Conservation (phyloP, 2,329 filamentous ascomycete genomes). For the Madurella fahalii region DNA sequence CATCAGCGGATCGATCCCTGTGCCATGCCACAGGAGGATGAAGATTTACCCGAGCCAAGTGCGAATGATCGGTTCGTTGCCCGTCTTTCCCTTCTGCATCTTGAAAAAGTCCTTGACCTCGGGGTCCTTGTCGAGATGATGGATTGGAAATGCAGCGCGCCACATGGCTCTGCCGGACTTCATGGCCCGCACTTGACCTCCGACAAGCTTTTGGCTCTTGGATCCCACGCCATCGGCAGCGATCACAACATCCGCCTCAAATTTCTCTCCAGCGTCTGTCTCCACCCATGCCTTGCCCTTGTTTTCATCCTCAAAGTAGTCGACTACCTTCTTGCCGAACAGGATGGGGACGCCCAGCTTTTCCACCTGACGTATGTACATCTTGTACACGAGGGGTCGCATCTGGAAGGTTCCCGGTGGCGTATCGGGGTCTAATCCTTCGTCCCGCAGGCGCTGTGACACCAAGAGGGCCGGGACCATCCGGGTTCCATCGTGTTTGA, state of each 20-base stretch:
- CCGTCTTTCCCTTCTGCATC: constrained; percentile 36
- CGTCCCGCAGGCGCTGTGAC: constrained; percentile 42
- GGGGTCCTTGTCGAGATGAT: constrained; percentile 39
- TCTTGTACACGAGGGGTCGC: constrained; percentile 52
- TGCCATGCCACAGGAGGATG: background rate
- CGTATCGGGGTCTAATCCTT: constrained; percentile 37
- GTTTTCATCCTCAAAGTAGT: constrained; percentile 34
- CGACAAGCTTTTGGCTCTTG: constrained; percentile 41
- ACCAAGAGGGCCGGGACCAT: constrained; percentile 47
- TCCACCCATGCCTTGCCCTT: constrained; percentile 42
- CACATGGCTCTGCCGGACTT: constrained; percentile 42
- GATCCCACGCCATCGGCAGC: constrained; percentile 46
- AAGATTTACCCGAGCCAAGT: constrained; percentile 43
- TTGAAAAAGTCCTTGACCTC: constrained; percentile 38
- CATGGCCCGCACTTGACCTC: constrained; percentile 39
- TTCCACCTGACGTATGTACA: constrained; percentile 44
- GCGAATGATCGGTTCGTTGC: constrained; percentile 40
- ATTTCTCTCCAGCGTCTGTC: constrained; percentile 46
- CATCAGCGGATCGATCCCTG: constrained; percentile 21
- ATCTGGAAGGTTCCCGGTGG: constrained; percentile 54
- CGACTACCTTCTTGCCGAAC: constrained; percentile 29
- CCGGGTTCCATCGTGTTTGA: constrained; percentile 48
- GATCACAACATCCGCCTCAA: constrained; percentile 45
- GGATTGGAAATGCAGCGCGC: constrained; percentile 39
- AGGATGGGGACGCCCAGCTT: constrained; percentile 28